Base-by-base conservation (phyloP, 306 rosid species). In the Cyclanthera cordifolia region DNA sequence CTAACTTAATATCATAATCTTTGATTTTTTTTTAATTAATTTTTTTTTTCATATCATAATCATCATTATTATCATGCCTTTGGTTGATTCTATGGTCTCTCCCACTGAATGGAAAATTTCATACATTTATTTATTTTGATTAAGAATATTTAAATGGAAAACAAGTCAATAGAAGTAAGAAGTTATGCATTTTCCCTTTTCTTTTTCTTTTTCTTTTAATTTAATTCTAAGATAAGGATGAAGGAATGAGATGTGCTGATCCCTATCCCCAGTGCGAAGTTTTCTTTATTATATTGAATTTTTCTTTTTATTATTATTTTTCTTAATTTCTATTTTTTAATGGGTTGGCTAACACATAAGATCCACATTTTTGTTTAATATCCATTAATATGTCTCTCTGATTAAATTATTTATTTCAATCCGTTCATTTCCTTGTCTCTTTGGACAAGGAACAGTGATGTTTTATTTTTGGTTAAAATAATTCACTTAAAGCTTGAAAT, bases 81-180 rank as follows among this genome's bases (percentile, higher is more conserved):
- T 54, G 34, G 34, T 53, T 53, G 16, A 21, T 53, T 53, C 30
- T 53, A 21, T 21, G 58, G 58, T 53, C 58, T 53, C 30, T 53
- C 58, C 57, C 4, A 20, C 7, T 4, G 16, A 12, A 54, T 20
- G 57, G 57, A 53, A 9, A 53, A 21, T 24, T 8, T 34, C 60
- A 23, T 54, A 23, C 17, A 12, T 54, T 24, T 54, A 13, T 53
- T 53, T 21, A 0, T 9, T 23, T 15, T 46, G 5, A 14, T 54
- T 54, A 1, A 39, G 8, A 39, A 7, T 39, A 41, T 13, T 25
- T 14, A 25, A 55, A 25, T 55, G 19, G 39, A 0, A 55, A 12
- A 28, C 48, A 37, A 60, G 67, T 60, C 49, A 60, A 34, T 34
- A 9, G 23, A 60, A 60, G 67, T 60, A n/a, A 60, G 67, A 39